Evolutionary conservation across 148 eudicot genomes (phyloP), one percentile per base, ranked within the genome.

Genomic region (Nyssa sinensis): DNA sequence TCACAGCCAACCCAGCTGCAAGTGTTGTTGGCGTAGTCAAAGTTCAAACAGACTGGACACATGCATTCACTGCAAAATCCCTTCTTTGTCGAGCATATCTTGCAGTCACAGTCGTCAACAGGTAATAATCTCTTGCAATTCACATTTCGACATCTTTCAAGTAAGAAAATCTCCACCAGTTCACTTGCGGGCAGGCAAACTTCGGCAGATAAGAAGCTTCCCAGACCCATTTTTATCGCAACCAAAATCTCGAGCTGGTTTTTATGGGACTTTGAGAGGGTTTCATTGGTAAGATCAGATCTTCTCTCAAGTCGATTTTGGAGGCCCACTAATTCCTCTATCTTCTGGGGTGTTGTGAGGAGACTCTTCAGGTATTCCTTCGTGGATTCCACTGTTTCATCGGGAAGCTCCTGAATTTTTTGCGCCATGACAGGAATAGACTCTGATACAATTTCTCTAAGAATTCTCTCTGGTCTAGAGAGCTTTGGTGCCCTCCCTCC

Each of bases 1-100:
- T 92, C 97, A 75, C 97, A 92, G 1, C 97, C 97, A 61, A 92
- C 94, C 97, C 97, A 92, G 80, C 91, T 90, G 78, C 97, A 92
- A 6, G 97, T 92, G 71, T 90, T 90, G 76, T 31, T 86, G 24
- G 97, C 94, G 65, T 88, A 92, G 71, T 92, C 97, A 33, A 88
- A 92, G 64, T 88, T 88, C 70, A 81, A 74, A 74, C 97, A 92
- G 27, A 90, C 82, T 1, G 91, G 91, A 32, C 97, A 92, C 97
- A 92, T 92, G 80, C 97, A 92, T 70, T 88, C 94, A 39, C 93
- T 90, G 75, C 97, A 92, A 68, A 89, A 92, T 32, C 97, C 97
- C 72, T 88, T 90, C 64, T 86, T 87, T 28, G 88, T 78, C 4
- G 94, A 90, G 83, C 97, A 92, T 62, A 90, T 90, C 78, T 88